Conservation (phyloP, 306 rosid genomes). For the Parietaria judaica region DNA sequence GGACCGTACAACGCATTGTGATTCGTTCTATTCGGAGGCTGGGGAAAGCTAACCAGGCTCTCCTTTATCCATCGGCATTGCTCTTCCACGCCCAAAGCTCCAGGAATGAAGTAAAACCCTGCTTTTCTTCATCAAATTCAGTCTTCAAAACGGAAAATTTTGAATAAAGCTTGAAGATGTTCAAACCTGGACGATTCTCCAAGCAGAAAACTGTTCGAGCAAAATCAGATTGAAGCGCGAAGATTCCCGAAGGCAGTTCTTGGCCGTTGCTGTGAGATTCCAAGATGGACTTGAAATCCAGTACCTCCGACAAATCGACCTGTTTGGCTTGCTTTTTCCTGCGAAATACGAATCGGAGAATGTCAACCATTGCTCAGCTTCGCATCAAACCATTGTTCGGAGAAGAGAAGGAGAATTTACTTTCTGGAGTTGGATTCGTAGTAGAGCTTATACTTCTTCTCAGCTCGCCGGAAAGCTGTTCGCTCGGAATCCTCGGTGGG, state of each 20-base stretch:
- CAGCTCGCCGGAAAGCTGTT: constrained; percentile 82
- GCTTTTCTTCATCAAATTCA: neutral
- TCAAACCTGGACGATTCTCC: constrained; percentile 63
- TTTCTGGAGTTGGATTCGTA: constrained; percentile 57
- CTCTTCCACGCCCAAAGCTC: constrained; percentile 50
- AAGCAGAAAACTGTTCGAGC: constrained; percentile 49
- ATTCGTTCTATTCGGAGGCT: constrained; percentile 92
- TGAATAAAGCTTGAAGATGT: neutral
- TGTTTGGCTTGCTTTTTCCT: constrained; percentile 64
- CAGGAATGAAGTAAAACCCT: constrained; percentile 86
- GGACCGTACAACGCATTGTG: constrained; percentile 84
- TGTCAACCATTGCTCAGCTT: neutral
- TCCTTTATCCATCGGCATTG: constrained; percentile 71
- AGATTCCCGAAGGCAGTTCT: constrained; percentile 46
- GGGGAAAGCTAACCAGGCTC: constrained; percentile 67
- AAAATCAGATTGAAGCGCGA: constrained; percentile 24
- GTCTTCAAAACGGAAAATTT: neutral
- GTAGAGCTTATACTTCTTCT: constrained; percentile 91
- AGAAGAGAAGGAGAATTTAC: constrained; percentile 23
- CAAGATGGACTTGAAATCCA: constrained; percentile 61
- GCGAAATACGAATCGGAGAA: constrained; percentile 1
- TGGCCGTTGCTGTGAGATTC: constrained; percentile 34
- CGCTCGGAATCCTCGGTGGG: constrained; percentile 51
- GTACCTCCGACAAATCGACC: constrained; percentile 72
- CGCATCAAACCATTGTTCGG: too few relatives aligned